Evolutionary conservation across 1,284 basidiomycete species (phyloP), one percentile per base, ranked within the genome.

Genomic region (Athelia sp.): DNA sequence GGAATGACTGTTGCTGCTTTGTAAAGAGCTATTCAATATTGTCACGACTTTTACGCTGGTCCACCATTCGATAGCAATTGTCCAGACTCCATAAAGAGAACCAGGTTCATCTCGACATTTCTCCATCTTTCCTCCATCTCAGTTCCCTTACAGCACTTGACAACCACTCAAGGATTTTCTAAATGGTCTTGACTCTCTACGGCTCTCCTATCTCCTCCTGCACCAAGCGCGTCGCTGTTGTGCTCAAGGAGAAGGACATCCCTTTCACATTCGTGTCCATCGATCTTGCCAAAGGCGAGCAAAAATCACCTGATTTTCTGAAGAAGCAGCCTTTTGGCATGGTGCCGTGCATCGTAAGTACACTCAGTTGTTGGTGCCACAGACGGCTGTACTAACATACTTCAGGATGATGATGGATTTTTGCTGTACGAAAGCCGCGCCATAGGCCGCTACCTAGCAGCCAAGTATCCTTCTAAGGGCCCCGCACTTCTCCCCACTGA

Each of bases 251-350:
- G 60, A 76, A 79, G 61, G 57, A 70, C 2, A 65, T 83, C 17
- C 70, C 73, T 0, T 81, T 74, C 58, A 73, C 80, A 56, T 50
- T 81, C 44, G 55, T 75, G 21, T 0, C 43, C 13, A 52, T 83
- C 54, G 66, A 82, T 58, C 40, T 78, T 11, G 0, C 43, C 34
- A 71, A 70, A 38, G 63, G 64, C n/a, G 74, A 75, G 55, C 75
- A 83, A 49, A 82, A 81, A 61, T 14, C 59, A 0, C 56, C 73
- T 0, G 70, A 61, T n/a, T 76, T 64, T 67, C 15, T 73, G 19
- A 60, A 59, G 24, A 61, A 69, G 21, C 83, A 87, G 54, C 84
- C 85, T 0, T 87, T 87, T 56, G 82, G 81, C 17, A 79, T 82
- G 61, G 63, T 87, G 52, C 84, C 84, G 1, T 82, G 76, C 63